A percentile compares a stretch with the other conserved stretches of the same genome.
Conservation (phyloP, 441 rosid species). For the Populus tomentosa region DNA sequence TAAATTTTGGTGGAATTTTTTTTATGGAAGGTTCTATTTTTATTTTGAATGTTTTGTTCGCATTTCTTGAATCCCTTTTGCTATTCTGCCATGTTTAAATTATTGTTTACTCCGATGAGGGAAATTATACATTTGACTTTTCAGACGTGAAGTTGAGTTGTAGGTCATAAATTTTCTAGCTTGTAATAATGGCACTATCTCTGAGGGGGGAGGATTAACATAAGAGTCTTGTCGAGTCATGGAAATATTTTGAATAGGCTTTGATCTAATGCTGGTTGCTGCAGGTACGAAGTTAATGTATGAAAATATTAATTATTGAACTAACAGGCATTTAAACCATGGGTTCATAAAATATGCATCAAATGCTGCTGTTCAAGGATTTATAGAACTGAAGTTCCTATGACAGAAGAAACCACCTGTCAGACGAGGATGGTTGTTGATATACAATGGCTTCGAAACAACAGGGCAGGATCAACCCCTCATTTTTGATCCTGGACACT, state of each 20-base stretch:
- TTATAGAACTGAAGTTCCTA: background rate
- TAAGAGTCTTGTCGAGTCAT: background rate
- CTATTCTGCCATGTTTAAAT: background rate
- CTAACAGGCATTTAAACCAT: background rate
- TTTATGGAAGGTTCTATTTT: background rate
- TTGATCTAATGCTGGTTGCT: background rate
- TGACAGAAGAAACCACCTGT: background rate
- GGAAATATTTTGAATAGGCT: background rate
- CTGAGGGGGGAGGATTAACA: background rate
- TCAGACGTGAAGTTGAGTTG: background rate
- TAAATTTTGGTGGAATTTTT: background rate
- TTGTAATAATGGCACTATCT: too few species aligned
- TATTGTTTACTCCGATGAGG: background rate
- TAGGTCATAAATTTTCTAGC: too few species aligned
- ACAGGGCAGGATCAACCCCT: background rate
- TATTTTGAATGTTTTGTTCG: background rate
- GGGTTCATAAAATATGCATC: background rate
- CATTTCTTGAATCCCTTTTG: background rate
- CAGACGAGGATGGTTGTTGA: background rate
- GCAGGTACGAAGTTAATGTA: background rate
- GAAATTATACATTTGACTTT: background rate
- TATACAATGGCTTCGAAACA: background rate
- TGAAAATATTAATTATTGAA: background rate
- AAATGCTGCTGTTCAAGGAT: background rate
- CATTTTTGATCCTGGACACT: background rate